Evolutionary conservation across 2,329 filamentous ascomycete genomes (phyloP).

Genomic region (Dactylellina leptospora): DNA sequence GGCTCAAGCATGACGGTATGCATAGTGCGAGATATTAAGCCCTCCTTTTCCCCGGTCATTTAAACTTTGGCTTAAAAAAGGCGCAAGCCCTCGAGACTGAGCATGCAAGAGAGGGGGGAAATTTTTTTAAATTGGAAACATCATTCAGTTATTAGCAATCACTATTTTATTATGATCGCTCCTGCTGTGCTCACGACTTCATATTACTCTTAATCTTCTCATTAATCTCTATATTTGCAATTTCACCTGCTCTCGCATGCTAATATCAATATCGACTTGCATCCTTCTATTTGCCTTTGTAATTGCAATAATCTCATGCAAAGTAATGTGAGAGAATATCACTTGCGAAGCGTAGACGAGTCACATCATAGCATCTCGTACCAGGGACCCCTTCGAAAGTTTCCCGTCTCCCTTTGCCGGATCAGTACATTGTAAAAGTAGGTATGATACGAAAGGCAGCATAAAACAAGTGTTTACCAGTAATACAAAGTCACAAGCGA

Average conservation of each 20-base stretch:
- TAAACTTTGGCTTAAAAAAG: too few relatives aligned
- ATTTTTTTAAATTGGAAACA: constrained; percentile 29
- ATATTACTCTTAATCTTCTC: background rate
- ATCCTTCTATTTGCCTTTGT: background rate
- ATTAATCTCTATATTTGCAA: background rate
- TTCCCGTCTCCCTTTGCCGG: too few relatives aligned
- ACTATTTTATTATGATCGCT: background rate
- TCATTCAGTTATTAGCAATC: background rate
- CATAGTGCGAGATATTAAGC: constrained; percentile 24
- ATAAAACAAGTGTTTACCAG: constrained; percentile 9
- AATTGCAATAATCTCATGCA: background rate
- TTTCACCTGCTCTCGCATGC: background rate
- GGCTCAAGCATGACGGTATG: constrained; percentile 26
- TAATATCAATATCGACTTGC: background rate
- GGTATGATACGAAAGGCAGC: background rate
- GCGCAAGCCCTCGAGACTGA: too few relatives aligned
- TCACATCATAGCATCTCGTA: too few relatives aligned
- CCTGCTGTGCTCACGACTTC: background rate
- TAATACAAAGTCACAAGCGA: background rate
- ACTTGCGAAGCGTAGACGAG: too few relatives aligned
- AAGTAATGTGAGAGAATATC: too few relatives aligned
- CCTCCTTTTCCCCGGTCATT: background rate
- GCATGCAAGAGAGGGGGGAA: constrained; percentile 12
- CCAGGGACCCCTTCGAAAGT: too few relatives aligned
- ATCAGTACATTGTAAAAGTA: background rate